Evolutionary conservation across 2,329 filamentous ascomycete species (phyloP), one percentile per base, ranked within the genome.

Genomic region (Penicillium sp.): DNA sequence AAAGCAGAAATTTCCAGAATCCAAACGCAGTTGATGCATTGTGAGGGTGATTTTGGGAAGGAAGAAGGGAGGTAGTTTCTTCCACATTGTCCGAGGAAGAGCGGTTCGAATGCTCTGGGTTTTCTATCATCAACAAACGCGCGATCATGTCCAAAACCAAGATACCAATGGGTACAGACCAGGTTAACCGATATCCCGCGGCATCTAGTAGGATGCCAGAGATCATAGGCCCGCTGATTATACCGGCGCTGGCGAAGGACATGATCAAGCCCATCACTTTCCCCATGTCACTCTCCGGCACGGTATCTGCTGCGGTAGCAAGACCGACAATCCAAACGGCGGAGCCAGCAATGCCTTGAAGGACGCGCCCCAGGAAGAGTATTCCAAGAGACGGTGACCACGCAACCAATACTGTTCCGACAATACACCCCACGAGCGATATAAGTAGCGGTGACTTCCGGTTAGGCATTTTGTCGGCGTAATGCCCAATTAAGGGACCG

Each of bases 51-150:
- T 11, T 42, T 29, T 42, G 8, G 2, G 26, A 3, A 8, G 40
- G 40, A 7, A 42, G 40, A 29, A 29, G 40, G 2, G 40, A 7
- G 3, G 40, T 29, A 11, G 40, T 42, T 7, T 42, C 39, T 9
- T 42, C 26, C 9, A 14, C 1, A 13, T 29, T 29, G 7, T 29
- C 40, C 34, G 32, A 34, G 11, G 47, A 42, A 42, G n/a, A 7
- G n/a, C 14, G 14, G 14, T 23, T 29, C 9, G 23, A 29, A 18
- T 42, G 4, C 8, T 16, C 23, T 1, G 26, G 51, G 7, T 34
- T 53, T 19, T 69, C 66, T 9, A 69, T 48, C 62, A 70, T 67
- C 3, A 68, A 2, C 0, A 67, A 6, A 16, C 67, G 61, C 44
- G 61, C 56, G 7, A 63, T 36, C n/a, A 68, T 50, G 40, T 68